Evolutionary conservation across 2,329 filamentous ascomycete species (phyloP), one percentile per base, ranked within the genome.

Genomic region (Arthrobotrys musiformis): DNA sequence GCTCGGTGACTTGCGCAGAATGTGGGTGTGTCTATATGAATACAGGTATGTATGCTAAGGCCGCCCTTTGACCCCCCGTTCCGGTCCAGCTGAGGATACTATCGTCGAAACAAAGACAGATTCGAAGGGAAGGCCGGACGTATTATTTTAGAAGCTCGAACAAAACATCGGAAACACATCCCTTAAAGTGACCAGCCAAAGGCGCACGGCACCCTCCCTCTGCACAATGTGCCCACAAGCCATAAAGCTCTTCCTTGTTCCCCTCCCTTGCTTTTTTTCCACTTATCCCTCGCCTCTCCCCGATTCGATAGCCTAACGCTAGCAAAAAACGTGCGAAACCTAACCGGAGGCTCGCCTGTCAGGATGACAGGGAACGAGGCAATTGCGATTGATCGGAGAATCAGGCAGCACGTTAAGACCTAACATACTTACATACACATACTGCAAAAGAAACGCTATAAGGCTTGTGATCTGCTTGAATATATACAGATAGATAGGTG

Each of bases 141-240:
- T 48, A 37, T 61, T 35, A 60, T 73, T 73, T 64, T 40, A 73
- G 69, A 48, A 73, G 46, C 69, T 73, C 40, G 48, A 58, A 61
- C 42, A 64, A 52, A 67, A 50, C 64, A 66, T 76, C 72, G 72
- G 72, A 76, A 76, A 76, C 72, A 70, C 63, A 64, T 76, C 56
- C 72, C 72, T 69, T 69, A 76, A 69, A 64, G 56, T 64, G 72
- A 33, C 42, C 64, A 64, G 72, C 72, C 72, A 76, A 76, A 76
- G 72, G 72, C 72, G 72, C 72, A 76, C 72, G 72, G 72, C 72
- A 76, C 35, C 58, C 68, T 62, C 58, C 28, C 33, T 56, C 69
- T 46, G 58, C 69, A 66, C 69, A 48, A 33, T 26, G 54, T 58
- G 54, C 54, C 54, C 54, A 58, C 54, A 37, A 26, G 33, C 26